phyloP scores from a whole-genome alignment of 2,329 filamentous ascomycete genomes.

The Seiridium cupressi region DNA sequence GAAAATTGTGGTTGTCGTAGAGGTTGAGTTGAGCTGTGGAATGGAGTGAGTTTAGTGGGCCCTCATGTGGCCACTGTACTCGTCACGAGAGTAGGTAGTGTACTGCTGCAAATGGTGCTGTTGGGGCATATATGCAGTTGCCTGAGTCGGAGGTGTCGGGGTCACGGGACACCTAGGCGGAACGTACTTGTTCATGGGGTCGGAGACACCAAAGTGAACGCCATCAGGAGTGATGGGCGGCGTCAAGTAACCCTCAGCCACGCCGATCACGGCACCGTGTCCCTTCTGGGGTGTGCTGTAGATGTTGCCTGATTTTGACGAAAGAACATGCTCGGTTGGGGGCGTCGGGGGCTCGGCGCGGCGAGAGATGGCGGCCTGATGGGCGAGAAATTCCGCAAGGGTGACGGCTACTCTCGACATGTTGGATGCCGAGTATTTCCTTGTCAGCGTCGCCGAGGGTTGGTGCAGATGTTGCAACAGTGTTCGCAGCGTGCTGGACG shows the following conservation, averaged over 20 bases:
- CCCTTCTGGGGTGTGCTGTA: conserved; percentile 81
- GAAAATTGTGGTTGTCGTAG: neutral
- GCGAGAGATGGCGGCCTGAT: conserved; percentile 56
- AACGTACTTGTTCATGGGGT: conserved; percentile 43
- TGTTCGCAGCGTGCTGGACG: conserved; percentile 63
- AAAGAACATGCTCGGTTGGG: conserved; percentile 47
- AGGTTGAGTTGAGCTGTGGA: neutral
- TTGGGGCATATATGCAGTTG: conserved; percentile 30
- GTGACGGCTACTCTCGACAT: conserved; percentile 53
- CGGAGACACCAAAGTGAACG: conserved; percentile 48
- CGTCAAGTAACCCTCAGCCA: conserved; percentile 75
- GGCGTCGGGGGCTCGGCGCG: conserved; percentile 58
- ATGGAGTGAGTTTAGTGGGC: conserved; percentile 3
- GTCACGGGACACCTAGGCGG: conserved; percentile 61
- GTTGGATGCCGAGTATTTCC: conserved; percentile 57
- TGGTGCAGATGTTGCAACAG: conserved; percentile 59
- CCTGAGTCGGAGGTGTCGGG: conserved; percentile 52
- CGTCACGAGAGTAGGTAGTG: conserved; percentile 42
- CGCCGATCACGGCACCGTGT: conserved; percentile 58
- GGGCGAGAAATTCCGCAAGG: conserved; percentile 57
- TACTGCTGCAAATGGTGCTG: conserved; percentile 35
- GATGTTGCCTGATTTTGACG: conserved; percentile 55
- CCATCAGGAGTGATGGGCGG: conserved; percentile 83
- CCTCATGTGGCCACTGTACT: conserved; percentile 27
- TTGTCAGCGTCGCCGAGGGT: conserved; percentile 55